Percentiles rank a stretch among this genome's conserved stretches.
Conservation (phyloP, 148 eudicot species). For the Cornus kousa region DNA sequence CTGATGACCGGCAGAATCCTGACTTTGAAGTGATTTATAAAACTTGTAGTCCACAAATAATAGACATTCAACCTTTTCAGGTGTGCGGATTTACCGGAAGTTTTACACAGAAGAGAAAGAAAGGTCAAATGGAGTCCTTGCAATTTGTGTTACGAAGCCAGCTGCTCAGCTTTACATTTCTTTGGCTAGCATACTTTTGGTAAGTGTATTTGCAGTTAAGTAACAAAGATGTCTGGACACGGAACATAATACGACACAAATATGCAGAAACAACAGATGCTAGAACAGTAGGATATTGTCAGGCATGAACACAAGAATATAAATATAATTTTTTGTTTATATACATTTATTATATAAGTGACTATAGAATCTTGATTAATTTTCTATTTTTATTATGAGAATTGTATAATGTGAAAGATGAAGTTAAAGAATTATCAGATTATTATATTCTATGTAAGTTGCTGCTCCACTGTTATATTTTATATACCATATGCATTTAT, state of each 20-base stretch:
- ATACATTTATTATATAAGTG: too few relatives aligned
- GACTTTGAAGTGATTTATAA: neutral
- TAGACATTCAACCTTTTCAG: slow-evolving; percentile 29
- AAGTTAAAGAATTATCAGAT: neutral
- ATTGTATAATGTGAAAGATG: neutral
- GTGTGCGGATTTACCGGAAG: slow-evolving; percentile 62
- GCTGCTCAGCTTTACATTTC: slow-evolving; percentile 52
- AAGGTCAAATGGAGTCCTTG: slow-evolving; percentile 70
- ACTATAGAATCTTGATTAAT: too few relatives aligned
- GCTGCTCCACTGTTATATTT: too few relatives aligned
- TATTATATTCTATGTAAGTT: neutral
- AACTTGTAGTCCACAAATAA: slow-evolving; percentile 1
- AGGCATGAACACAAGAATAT: too few relatives aligned
- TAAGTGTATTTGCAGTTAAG: slow-evolving; percentile 28
- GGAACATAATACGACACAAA: too few relatives aligned
- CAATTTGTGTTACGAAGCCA: slow-evolving; percentile 46
- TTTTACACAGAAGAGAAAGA: slow-evolving; percentile 84
- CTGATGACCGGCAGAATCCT: neutral
- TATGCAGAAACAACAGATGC: too few relatives aligned
- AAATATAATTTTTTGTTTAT: too few relatives aligned
- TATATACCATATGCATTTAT: too few relatives aligned
- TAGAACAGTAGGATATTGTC: too few relatives aligned
- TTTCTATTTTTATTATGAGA: too few relatives aligned
- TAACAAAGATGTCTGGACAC: neutral
- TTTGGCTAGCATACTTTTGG: slow-evolving; percentile 57